phyloP scores from a whole-genome alignment of 75 land plant species.

The Pinus albicaulis region DNA sequence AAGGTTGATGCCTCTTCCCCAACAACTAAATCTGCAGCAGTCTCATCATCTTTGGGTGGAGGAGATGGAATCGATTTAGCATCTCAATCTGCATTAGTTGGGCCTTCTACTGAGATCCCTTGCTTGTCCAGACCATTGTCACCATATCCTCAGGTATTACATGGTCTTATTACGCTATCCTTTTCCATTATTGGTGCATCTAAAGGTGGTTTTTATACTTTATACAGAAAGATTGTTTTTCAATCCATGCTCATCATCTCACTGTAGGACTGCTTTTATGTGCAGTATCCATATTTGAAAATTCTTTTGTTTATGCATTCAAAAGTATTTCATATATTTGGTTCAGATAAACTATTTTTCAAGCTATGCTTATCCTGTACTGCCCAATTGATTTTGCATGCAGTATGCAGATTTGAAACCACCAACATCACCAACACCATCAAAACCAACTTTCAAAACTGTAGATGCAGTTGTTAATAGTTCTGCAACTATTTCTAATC shows the following conservation, averaged over 20 bases:
- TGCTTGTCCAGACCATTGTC: slow-evolving; percentile 21
- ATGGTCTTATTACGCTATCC: not conserved
- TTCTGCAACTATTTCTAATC: not conserved
- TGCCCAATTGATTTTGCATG: not conserved
- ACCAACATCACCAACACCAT: slow-evolving; percentile 22
- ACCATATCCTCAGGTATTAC: slow-evolving; percentile 22
- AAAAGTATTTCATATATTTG: not conserved
- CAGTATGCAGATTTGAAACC: slow-evolving; percentile 34
- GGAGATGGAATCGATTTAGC: not conserved
- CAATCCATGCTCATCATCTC: too few relatives aligned
- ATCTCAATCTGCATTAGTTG: not conserved
- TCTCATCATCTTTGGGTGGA: not conserved
- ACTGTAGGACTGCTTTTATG: too few relatives aligned
- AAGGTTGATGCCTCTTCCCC: not conserved
- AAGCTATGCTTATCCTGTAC: not conserved
- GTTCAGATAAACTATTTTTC: not conserved
- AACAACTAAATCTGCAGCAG: not conserved
- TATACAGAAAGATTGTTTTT: not conserved
- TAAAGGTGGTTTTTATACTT: not conserved
- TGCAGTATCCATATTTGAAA: too few relatives aligned
- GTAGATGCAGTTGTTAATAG: not conserved
- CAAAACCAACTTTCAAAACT: slow-evolving; percentile 10
- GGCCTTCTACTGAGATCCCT: slow-evolving; percentile 12
- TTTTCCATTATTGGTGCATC: not conserved
- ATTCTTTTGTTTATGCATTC: not conserved